phyloP scores from a whole-genome alignment of 495 filamentous ascomycete species.

The Penicillium fimorum region DNA sequence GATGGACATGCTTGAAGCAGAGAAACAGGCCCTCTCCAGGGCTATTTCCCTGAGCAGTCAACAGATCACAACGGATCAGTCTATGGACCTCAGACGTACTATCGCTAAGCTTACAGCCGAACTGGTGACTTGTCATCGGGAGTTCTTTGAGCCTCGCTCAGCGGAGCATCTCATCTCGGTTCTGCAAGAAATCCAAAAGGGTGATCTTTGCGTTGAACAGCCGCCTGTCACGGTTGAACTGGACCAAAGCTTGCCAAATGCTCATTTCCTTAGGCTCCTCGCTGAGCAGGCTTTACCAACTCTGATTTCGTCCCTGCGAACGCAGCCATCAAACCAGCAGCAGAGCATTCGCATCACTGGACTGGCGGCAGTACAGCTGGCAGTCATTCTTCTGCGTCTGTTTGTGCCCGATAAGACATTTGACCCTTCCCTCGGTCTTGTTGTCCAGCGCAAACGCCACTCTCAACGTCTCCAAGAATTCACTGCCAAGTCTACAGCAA shows the following conservation, averaged over 20 bases:
- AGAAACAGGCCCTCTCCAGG: constrained; percentile 60
- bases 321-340: constrained; percentile 11
- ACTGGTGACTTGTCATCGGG: constrained; percentile 44
- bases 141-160: constrained; percentile 35
- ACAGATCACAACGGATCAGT: constrained; percentile 47
- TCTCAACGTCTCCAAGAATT: constrained; percentile 54
- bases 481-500: constrained; percentile 53
- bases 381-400: constrained; percentile 57
- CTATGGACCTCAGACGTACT: constrained; percentile 44
- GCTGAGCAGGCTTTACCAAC: constrained; percentile 33
- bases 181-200: constrained; percentile 27
- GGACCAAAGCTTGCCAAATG: constrained; percentile 22
- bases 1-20: constrained; percentile 62
- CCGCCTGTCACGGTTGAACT: constrained; percentile 20
- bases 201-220: constrained; percentile 12
- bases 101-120: constrained; percentile 50
- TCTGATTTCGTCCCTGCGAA: constrained; percentile 31
- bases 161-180: constrained; percentile 27
- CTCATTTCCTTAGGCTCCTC: constrained; percentile 39
- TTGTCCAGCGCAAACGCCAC: constrained; percentile 68
- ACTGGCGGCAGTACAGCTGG: constrained; percentile 38
- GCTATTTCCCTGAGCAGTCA: constrained; percentile 48
- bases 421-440: constrained; percentile 78
- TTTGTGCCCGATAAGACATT: constrained; percentile 84
- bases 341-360: constrained; percentile 26